phyloP scores from a whole-genome alignment of 2,329 filamentous ascomycete genomes.

The Claviceps sp. region DNA sequence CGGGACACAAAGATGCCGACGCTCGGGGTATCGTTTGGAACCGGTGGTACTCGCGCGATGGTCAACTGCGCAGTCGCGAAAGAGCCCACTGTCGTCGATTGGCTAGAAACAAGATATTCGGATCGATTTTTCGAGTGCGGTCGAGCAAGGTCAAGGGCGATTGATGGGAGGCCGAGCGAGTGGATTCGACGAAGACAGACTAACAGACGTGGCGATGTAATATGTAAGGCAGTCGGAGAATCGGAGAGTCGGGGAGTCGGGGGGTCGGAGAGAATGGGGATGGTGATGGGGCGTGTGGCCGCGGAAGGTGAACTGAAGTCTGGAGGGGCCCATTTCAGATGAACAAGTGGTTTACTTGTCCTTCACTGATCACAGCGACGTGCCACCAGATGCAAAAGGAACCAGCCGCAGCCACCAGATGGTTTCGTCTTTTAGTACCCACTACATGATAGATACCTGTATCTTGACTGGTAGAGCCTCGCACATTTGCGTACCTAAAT shows the following conservation, averaged over 20 bases:
- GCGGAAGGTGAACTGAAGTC: not conserved
- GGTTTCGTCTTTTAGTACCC: not conserved
- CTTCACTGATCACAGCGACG: not conserved
- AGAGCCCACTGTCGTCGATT: not conserved
- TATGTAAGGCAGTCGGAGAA: not conserved
- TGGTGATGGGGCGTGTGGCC: slow-evolving; percentile 1
- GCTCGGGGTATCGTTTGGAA: not conserved
- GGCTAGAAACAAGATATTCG: not conserved
- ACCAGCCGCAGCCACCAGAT: not conserved
- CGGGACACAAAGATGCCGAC: not conserved
- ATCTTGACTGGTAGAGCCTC: too few species aligned
- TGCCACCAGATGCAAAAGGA: not conserved
- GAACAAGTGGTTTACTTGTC: slow-evolving; percentile 1
- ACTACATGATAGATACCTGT: too few species aligned
- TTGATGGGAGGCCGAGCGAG: not conserved
- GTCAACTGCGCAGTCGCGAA: not conserved
- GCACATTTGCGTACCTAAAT: too few species aligned
- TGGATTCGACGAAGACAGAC: not conserved
- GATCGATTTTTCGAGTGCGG: not conserved
- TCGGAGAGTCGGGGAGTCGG: not conserved
- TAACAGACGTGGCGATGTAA: not conserved
- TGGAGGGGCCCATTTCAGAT: not conserved
- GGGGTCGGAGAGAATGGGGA: not conserved
- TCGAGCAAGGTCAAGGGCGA: not conserved
- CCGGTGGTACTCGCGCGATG: not conserved